These are phyloP conservation scores for Sporodiniella umbellata DNA, from an alignment of 371 early-diverging fungal species.

Conservation along the genomic window DNA sequence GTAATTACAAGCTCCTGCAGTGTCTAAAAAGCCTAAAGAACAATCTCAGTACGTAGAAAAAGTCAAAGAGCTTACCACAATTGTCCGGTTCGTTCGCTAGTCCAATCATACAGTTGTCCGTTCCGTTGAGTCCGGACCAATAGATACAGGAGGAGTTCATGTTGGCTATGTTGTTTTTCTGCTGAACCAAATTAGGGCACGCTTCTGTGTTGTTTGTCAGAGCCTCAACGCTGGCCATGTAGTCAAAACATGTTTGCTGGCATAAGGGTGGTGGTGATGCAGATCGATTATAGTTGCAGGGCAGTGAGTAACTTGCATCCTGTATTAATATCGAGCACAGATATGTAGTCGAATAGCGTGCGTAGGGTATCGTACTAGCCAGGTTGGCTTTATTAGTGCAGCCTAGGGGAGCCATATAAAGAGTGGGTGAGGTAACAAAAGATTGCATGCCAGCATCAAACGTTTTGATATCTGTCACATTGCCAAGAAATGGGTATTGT, in stretches of 20 bases:
- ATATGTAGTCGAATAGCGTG: constrained; percentile 38
- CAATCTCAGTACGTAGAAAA: background rate
- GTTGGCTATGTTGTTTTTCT: constrained; percentile 4
- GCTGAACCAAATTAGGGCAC: constrained; percentile 26
- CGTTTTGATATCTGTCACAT: constrained; percentile 25
- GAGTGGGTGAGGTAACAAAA: constrained; percentile 22
- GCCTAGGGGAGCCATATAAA: constrained; percentile 27
- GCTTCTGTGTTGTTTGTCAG: constrained; percentile 22
- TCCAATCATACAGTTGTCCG: constrained; percentile 31
- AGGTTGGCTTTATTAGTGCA: constrained; percentile 19
- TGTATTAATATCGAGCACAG: constrained; percentile 37
- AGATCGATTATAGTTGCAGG: constrained; percentile 32
- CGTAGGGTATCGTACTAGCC: constrained; percentile 29
- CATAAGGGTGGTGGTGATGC: constrained; percentile 35
- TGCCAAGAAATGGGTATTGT: constrained; percentile 24
- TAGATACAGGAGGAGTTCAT: constrained; percentile 25
- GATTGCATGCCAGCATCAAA: constrained; percentile 33
- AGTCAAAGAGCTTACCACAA: constrained; percentile 27
- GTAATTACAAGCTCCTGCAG: constrained; percentile 24
- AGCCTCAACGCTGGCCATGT: constrained; percentile 22
- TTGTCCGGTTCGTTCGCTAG: constrained; percentile 34
- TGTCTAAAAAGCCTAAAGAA: constrained; percentile 24
- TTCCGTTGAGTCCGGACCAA: constrained; percentile 40
- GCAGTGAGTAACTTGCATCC: constrained; percentile 28
- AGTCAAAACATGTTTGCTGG: constrained; percentile 36